Conservation (phyloP, 495 filamentous ascomycete species). For the Pyrenula massariospora region DNA sequence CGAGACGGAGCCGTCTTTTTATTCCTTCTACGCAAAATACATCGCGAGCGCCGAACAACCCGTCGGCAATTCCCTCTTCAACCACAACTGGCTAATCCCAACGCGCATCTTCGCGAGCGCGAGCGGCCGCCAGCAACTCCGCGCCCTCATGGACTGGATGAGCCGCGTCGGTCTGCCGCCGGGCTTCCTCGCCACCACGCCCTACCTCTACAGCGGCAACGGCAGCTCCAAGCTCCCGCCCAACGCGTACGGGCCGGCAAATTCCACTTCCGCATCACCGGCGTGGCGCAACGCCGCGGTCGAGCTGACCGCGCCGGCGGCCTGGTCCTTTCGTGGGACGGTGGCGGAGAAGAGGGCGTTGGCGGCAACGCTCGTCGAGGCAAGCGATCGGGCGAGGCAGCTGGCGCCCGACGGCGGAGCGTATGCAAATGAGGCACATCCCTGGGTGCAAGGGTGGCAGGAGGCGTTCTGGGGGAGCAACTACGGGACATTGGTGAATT, state of each 20-base stretch:
- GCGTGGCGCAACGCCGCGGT: slow-evolving; percentile 31
- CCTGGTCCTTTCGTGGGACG: slow-evolving; percentile 24
- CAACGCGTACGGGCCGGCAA: too few species aligned
- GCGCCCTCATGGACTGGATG: slow-evolving; percentile 13
- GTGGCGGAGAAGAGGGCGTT: slow-evolving; percentile 18
- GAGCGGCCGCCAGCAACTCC: too few species aligned
- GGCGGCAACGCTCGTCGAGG: slow-evolving; percentile 18
- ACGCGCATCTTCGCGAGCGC: slow-evolving; percentile 13
- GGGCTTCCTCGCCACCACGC: slow-evolving; percentile 19
- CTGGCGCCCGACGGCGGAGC: slow-evolving; percentile 30
- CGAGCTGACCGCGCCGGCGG: slow-evolving; percentile 21
- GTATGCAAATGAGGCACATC: slow-evolving; percentile 36
- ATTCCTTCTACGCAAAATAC: slow-evolving; percentile 24
- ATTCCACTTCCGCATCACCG: slow-evolving; percentile 28
- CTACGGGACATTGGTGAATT: too few species aligned
- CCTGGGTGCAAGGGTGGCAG: slow-evolving; percentile 25
- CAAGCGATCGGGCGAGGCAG: slow-evolving; percentile 21
- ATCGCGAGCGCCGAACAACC: slow-evolving; percentile 16
- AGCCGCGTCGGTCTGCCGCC: slow-evolving; percentile 12
- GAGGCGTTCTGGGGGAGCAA: too few species aligned
- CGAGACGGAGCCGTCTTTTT: slow-evolving; percentile 18
- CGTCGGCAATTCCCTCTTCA: slow-evolving; percentile 18
- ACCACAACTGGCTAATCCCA: slow-evolving; percentile 26
- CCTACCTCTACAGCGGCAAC: slow-evolving; percentile 17
- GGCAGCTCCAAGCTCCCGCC: too few species aligned